These are phyloP conservation scores for Drechslerella coelobrocha DNA, from an alignment of 2,329 filamentous ascomycete species.

Conservation along the genomic window DNA sequence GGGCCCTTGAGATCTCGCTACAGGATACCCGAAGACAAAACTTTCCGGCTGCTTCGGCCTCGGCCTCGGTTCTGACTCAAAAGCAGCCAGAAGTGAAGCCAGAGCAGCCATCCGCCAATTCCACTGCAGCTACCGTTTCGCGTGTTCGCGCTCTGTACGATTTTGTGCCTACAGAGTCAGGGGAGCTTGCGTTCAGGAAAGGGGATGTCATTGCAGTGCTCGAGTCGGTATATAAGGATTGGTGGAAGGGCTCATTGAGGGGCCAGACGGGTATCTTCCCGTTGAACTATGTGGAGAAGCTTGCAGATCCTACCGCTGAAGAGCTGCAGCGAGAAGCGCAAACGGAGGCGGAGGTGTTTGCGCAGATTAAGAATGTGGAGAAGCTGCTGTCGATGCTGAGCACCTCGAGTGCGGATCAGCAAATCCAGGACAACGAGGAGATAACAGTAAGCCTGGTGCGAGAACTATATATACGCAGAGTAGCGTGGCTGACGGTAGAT, in stretches of 20 bases:
- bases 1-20: constrained; percentile 89
- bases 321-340: constrained; percentile 94
- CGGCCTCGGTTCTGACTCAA: constrained; percentile 56
- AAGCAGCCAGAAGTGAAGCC: constrained; percentile 59
- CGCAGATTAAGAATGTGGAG: constrained; percentile 78
- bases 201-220: constrained; percentile 96
- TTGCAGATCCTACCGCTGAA: constrained; percentile 90
- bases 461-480: constrained; percentile 1
- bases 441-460: constrained; percentile 71
- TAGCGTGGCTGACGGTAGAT: constrained; percentile 17
- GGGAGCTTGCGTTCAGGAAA: constrained; percentile 94
- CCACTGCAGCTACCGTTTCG: constrained; percentile 94
- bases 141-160: constrained; percentile 92
- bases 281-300: constrained; percentile 97
- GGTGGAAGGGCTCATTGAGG: constrained; percentile 95
- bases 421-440: constrained; percentile 94
- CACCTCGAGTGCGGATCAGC: constrained; percentile 78
- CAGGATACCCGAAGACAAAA: constrained; percentile 78
- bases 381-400: constrained; percentile 87
- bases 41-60: constrained; percentile 58
- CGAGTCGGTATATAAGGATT: constrained; percentile 98
- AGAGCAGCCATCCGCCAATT: constrained; percentile 71
- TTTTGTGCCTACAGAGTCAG: constrained; percentile 90
- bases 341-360: constrained; percentile 85
- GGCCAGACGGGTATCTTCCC: constrained; percentile 98